A percentile compares a stretch with the other conserved stretches of the same genome.
Conservation (phyloP, 2,329 filamentous ascomycete species). For the Diaporthe australafricana region DNA sequence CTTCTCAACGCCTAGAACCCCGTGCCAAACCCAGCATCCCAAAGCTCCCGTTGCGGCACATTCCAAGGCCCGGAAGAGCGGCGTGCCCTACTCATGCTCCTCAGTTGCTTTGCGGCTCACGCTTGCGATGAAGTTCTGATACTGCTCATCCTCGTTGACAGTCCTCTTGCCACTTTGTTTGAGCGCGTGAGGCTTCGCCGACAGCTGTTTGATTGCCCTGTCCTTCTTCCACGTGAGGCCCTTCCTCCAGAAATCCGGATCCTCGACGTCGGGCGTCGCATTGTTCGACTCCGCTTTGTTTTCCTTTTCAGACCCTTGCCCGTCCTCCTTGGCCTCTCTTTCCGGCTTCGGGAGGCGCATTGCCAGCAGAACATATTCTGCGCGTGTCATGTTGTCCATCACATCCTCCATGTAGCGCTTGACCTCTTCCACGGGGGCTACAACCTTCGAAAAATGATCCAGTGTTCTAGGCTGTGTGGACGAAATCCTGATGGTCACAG, state of each 20-base stretch:
- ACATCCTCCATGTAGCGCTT: constrained; percentile 76
- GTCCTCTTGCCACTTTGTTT: constrained; percentile 23
- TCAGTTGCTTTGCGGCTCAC: constrained; percentile 34
- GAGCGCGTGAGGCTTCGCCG: constrained; percentile 18
- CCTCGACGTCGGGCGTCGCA: constrained; percentile 43
- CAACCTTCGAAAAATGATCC: constrained; percentile 70
- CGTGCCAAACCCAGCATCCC: background rate
- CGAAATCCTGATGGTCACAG: constrained; percentile 73
- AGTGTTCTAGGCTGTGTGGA: constrained; percentile 66
- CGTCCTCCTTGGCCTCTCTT: constrained; percentile 48
- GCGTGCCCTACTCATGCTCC: constrained; percentile 5
- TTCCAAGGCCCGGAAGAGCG: background rate
- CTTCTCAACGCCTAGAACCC: background rate
- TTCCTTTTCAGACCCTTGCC: constrained; percentile 41
- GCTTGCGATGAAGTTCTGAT: constrained; percentile 37
- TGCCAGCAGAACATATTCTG: constrained; percentile 74
- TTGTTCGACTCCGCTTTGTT: constrained; percentile 35
- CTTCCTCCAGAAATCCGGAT: constrained; percentile 27
- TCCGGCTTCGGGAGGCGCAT: constrained; percentile 70
- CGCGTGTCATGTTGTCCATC: constrained; percentile 76
- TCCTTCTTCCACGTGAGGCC: constrained; percentile 38
- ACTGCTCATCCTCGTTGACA: constrained; percentile 34
- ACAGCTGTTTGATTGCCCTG: constrained; percentile 33
- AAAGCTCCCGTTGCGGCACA: background rate
- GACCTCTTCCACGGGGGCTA: constrained; percentile 73